phyloP scores from a whole-genome alignment of 176 grass and related monocot species.

The Pontederia paniculata region DNA sequence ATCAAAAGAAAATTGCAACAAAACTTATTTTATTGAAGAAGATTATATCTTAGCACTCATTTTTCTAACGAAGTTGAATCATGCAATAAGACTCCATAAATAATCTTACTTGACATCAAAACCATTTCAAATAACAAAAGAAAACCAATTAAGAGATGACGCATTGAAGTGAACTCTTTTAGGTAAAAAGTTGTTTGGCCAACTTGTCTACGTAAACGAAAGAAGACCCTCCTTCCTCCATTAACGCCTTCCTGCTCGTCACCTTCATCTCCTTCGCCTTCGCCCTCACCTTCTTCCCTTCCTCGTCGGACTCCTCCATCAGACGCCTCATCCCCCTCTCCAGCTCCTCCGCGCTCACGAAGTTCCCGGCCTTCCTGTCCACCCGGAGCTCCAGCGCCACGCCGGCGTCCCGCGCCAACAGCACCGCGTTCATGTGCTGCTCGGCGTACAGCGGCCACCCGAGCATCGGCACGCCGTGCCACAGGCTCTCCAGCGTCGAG shows the following conservation, averaged over 20 bases:
- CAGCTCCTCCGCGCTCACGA: constrained; percentile 41
- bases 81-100: no score
- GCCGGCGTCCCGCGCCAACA: constrained; percentile 34
- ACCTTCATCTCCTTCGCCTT: constrained; percentile 32
- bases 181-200: no score
- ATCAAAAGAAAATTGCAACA: no score
- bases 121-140: no score
- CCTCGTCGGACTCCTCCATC: constrained; percentile 27
- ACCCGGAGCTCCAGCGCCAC: constrained; percentile 34
- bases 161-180: no score
- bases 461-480: constrained; percentile 43
- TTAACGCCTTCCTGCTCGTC: constrained; percentile 30
- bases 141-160: no score
- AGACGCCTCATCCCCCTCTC: constrained; percentile 27
- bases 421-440: constrained; percentile 20
- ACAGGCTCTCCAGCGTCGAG: constrained; percentile 49
- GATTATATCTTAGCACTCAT: no score
- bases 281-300: constrained; percentile 29
- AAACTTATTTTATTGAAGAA: no score
- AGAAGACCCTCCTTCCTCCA: constrained; percentile 37
- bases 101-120: no score
- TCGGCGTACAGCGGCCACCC: constrained; percentile 34
- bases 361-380: constrained; percentile 31
- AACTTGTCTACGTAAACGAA: constrained; percentile 25
- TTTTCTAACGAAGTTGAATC: no score